Evolutionary conservation across 805 yeast genomes (phyloP), one percentile per base, ranked within the genome.

Genomic region (Ogataea henricii): DNA sequence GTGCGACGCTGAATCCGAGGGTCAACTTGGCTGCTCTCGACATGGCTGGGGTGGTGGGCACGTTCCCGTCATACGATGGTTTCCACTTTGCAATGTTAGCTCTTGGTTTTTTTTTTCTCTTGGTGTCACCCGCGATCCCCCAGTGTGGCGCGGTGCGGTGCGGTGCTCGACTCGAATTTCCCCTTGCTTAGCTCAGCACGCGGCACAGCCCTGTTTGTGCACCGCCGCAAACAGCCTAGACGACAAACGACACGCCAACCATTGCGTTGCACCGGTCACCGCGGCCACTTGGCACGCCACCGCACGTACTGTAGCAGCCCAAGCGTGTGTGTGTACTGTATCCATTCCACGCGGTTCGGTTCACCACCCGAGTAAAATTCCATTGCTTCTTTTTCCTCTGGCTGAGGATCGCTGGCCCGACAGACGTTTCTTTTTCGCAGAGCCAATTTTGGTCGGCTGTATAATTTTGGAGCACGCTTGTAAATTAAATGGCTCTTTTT

Each of bases 11-110:
- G 10, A 76, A 55, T 0, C 79, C 90, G 34, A 89, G 74, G 3
- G 96, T 89, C 25, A 84, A 67, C 64, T 86, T 89, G 29, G 95
- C 82, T 1, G 91, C 88, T 43, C 85, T 78, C 25, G 96, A 87
- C 96, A 89, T 88, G 46, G 16, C 26, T 32, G 18, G 27, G 30
- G 30, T 3, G 17, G n/a, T 25, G 32, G 13, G 13, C 10, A 29
- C 32, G 12, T 29, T 6, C n/a, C n/a, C n/a, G n/a, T n/a, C n/a
- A n/a, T n/a, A n/a, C n/a, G n/a, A n/a, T n/a, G n/a, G n/a, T n/a
- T 6, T 6, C 25, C 8, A 6, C 8, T 13, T 29, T 29, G 13
- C n/a, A 12, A 10, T 29, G 16, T n/a, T 29, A 6, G 12, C 6
- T n/a, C 4, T 10, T 18, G 13, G 33, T 27, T 17, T 18, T 23